Conservation (phyloP, 2,329 filamentous ascomycete species). For the Monosporascus ibericus region DNA sequence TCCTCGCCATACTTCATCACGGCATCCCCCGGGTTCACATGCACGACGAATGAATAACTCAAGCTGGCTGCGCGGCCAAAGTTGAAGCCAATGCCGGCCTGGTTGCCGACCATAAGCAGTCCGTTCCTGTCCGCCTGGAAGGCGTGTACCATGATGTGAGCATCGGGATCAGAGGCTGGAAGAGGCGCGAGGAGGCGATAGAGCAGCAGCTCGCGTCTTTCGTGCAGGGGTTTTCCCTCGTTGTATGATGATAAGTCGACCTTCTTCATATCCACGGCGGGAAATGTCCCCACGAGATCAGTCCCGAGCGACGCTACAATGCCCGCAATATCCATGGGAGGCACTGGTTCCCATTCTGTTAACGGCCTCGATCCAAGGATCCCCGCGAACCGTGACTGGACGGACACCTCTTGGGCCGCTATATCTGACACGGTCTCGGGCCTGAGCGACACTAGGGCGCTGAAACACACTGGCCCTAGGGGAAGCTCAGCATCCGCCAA, state of each 20-base stretch:
- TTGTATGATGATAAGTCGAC: constrained; percentile 46
- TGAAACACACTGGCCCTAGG: constrained; percentile 40
- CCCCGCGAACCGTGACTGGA: constrained; percentile 35
- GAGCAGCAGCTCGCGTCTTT: constrained; percentile 41
- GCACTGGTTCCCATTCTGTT: constrained; percentile 37
- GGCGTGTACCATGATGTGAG: constrained; percentile 43
- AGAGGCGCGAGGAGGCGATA: constrained; percentile 43
- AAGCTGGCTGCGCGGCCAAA: constrained; percentile 38
- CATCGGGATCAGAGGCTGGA: constrained; percentile 32
- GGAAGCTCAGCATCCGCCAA: constrained; percentile 31
- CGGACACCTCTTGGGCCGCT: constrained; percentile 32
- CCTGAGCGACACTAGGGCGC: constrained; percentile 48
- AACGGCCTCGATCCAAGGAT: constrained; percentile 33
- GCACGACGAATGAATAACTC: constrained; percentile 47
- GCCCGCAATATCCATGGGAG: constrained; percentile 39
- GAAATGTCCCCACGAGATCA: constrained; percentile 37
- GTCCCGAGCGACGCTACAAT: constrained; percentile 30
- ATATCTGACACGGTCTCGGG: constrained; percentile 30
- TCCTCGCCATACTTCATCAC: constrained; percentile 36
- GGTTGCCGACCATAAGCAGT: constrained; percentile 43
- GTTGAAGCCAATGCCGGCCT: constrained; percentile 39
- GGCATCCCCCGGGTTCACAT: constrained; percentile 41
- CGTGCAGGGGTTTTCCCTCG: constrained; percentile 31
- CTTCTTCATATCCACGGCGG: constrained; percentile 47
- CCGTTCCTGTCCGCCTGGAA: constrained; percentile 50